A percentile compares a stretch with the other conserved stretches of the same genome.
Conservation (phyloP, 192 early-diverging fungal genomes). For the Podila verticillata region DNA sequence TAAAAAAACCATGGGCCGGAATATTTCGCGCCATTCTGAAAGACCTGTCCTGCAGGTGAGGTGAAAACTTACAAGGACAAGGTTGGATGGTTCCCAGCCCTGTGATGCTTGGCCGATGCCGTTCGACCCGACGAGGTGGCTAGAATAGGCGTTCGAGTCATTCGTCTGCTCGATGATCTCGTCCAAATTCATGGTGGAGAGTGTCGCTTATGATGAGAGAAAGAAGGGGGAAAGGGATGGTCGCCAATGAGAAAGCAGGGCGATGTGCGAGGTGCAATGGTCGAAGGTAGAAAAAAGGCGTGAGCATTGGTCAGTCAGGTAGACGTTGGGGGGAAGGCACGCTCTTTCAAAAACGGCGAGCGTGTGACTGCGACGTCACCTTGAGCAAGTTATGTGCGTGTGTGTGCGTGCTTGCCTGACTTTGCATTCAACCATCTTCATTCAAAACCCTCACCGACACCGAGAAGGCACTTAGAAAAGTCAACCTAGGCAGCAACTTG, state of each 20-base stretch:
- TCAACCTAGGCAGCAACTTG: too few species aligned
- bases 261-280: not conserved
- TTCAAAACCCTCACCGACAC: too few species aligned
- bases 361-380: too few species aligned
- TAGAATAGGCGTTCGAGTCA: constrained; percentile 21
- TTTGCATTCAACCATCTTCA: too few species aligned
- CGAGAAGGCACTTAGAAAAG: too few species aligned
- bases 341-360: too few species aligned
- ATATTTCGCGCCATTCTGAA: not conserved
- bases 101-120: constrained; percentile 34
- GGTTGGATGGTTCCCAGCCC: constrained; percentile 49
- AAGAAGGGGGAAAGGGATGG: not conserved
- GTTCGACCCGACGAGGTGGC: constrained; percentile 14
- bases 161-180: constrained; percentile 45
- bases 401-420: too few species aligned
- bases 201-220: not conserved
- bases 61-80: constrained; percentile 29
- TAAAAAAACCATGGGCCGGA: not conserved
- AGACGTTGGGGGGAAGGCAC: too few species aligned
- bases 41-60: not conserved
- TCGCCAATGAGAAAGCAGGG: not conserved
- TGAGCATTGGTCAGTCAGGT: too few species aligned
- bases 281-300: too few species aligned
- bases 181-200: constrained; percentile 41
- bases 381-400: too few species aligned